phyloP scores from a whole-genome alignment of 202 grass and related monocot species.

The Panicum virgatum region DNA sequence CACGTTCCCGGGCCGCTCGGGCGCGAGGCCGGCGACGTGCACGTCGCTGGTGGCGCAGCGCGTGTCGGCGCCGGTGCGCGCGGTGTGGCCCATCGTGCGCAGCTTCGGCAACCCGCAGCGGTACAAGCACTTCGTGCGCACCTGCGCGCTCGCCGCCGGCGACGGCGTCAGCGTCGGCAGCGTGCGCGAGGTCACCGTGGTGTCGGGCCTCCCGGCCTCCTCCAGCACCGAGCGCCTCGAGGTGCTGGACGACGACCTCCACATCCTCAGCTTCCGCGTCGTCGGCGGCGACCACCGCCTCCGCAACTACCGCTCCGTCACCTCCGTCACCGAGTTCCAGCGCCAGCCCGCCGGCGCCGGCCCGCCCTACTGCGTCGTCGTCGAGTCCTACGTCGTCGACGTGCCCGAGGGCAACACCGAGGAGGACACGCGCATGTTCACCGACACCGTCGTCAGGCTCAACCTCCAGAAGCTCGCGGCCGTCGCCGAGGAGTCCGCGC shows the following conservation, averaged over 20 bases:
- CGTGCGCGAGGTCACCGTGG: conserved; percentile 76
- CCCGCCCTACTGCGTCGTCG: conserved; percentile 43
- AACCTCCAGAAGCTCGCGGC: conserved; percentile 79
- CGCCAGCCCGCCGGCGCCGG: neutral
- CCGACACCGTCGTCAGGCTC: conserved; percentile 86
- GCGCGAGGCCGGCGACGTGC: conserved; percentile 32
- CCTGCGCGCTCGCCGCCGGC: conserved; percentile 48
- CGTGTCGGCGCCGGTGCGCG: conserved; percentile 61
- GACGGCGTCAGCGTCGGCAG: conserved; percentile 75
- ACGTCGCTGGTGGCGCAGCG: conserved; percentile 78
- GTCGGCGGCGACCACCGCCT: conserved; percentile 85
- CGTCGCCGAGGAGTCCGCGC: conserved; percentile 24
- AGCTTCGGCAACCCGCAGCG: conserved; percentile 71
- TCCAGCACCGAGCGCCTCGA: conserved; percentile 82
- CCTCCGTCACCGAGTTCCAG: conserved; percentile 82
- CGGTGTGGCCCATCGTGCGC: conserved; percentile 76
- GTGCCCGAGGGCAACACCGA: conserved; percentile 81
- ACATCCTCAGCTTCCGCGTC: conserved; percentile 89
- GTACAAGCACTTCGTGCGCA: conserved; percentile 94
- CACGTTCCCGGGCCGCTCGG: conserved; percentile 51
- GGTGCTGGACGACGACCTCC: conserved; percentile 83
- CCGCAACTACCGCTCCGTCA: conserved; percentile 87
- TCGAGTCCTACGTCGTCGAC: conserved; percentile 92
- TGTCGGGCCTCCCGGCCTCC: conserved; percentile 83
- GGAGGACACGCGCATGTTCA: conserved; percentile 82